Conservation (phyloP, 2,329 filamentous ascomycete genomes). For the Cladorrhinum sp. region DNA sequence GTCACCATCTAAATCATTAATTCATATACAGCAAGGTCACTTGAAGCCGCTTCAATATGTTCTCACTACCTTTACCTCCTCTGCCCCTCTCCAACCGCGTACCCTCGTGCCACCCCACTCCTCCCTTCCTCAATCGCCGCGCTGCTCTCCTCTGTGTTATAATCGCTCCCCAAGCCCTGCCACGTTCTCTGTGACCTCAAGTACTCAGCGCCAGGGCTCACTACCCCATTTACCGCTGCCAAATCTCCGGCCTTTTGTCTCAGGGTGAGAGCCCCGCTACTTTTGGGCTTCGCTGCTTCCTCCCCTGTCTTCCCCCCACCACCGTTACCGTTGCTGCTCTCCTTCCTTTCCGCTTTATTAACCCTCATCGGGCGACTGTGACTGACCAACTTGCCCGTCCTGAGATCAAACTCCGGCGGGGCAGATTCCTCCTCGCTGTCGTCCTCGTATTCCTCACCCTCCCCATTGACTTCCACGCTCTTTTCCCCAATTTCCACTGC, state of each 20-base stretch:
- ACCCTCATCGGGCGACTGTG: conserved; percentile 71
- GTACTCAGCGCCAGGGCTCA: conserved; percentile 90
- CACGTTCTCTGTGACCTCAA: conserved; percentile 80
- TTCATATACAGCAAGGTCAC: not conserved
- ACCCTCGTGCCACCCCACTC: conserved; percentile 84
- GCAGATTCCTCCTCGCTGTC: conserved; percentile 67
- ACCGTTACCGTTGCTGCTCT: not conserved
- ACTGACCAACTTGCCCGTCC: conserved; percentile 79
- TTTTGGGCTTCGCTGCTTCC: conserved; percentile 24
- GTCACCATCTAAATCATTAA: not conserved
- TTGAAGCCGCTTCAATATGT: not conserved
- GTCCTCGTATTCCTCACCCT: conserved; percentile 43
- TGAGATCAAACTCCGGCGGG: conserved; percentile 86
- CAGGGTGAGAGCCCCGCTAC: conserved; percentile 50
- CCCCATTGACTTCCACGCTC: conserved; percentile 26
- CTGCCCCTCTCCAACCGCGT: conserved; percentile 59
- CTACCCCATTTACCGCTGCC: conserved; percentile 75
- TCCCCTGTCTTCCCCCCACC: not conserved
- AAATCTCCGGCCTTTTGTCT: conserved; percentile 46
- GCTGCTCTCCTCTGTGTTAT: conserved; percentile 54
- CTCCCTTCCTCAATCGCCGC: conserved; percentile 79
- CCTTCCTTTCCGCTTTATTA: conserved; percentile 34
- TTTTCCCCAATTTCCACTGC: conserved; percentile 19
- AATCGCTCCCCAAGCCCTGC: conserved; percentile 89
- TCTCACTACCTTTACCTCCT: conserved; percentile 25